A percentile compares a stretch with the other conserved stretches of the same genome.
These are phyloP conservation scores for Chaetomium sp. DNA, from an alignment of 2,329 filamentous ascomycete genomes.

Conservation along the genomic window DNA sequence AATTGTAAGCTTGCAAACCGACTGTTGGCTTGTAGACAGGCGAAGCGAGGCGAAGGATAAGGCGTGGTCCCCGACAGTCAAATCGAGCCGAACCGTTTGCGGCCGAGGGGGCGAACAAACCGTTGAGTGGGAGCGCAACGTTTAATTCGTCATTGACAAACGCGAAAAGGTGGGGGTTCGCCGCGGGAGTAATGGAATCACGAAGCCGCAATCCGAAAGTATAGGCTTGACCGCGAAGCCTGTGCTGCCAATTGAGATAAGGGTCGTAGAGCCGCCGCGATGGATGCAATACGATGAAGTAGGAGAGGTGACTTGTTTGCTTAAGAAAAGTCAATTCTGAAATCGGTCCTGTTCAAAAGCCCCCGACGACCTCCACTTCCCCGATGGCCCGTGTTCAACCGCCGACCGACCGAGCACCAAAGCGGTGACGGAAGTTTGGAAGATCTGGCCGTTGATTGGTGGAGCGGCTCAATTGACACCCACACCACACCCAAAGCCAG, in stretches of 20 bases:
- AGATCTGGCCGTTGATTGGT: background rate
- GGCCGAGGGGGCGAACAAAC: background rate
- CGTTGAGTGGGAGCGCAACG: background rate
- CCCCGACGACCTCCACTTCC: too few species aligned
- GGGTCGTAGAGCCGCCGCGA: background rate
- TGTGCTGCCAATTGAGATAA: background rate
- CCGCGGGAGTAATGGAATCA: too few species aligned
- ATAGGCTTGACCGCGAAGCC: background rate
- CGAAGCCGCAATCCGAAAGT: background rate
- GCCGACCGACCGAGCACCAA: background rate
- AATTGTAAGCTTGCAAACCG: background rate
- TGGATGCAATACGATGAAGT: background rate
- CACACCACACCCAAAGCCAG: background rate
- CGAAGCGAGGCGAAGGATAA: background rate
- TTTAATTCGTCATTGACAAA: background rate
- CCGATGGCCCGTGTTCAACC: background rate
- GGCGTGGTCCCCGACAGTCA: too few species aligned
- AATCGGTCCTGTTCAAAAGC: background rate
- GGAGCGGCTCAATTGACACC: background rate
- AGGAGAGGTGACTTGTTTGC: background rate
- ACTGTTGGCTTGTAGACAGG: background rate
- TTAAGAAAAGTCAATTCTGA: background rate
- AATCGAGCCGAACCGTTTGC: background rate
- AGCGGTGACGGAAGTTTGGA: slow-evolving; percentile 9
- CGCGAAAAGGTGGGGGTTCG: background rate